phyloP scores from a whole-genome alignment of 2,329 filamentous ascomycete genomes.

The Chaetoscypha palmicola region DNA sequence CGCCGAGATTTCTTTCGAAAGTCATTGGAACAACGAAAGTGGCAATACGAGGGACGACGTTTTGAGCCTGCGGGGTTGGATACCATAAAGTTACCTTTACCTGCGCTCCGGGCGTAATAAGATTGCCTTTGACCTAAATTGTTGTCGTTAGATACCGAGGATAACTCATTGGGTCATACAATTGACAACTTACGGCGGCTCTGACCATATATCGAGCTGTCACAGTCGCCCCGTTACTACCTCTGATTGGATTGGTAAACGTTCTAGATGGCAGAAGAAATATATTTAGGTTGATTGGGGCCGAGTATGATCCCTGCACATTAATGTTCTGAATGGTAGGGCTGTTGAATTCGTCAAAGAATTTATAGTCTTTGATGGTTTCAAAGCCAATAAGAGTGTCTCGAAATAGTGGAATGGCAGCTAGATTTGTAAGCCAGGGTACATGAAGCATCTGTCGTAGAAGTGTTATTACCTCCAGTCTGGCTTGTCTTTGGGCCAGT shows the following conservation, averaged over 20 bases:
- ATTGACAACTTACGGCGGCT: conserved; percentile 12
- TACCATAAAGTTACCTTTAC: background rate
- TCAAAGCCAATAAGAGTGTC: conserved; percentile 7
- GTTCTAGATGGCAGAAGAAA: conserved; percentile 14
- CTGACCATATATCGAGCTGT: conserved; percentile 7
- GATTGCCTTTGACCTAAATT: background rate
- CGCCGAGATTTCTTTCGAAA: background rate
- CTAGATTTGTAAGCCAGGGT: background rate
- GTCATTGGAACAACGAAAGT: background rate
- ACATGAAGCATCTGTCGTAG: background rate
- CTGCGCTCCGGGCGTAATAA: background rate
- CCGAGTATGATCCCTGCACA: conserved; percentile 9
- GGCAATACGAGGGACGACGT: background rate
- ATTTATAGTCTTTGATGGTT: conserved; percentile 11
- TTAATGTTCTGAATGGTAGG: conserved; percentile 9
- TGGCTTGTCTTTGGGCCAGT: conserved; percentile 7
- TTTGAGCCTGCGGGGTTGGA: background rate
- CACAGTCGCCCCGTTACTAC: background rate
- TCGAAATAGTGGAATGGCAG: background rate
- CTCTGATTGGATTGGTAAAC: background rate
- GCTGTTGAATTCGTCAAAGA: conserved; percentile 10
- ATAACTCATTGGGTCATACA: background rate
- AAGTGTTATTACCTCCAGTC: conserved; percentile 4
- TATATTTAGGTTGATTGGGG: conserved; percentile 15
- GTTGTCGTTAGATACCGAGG: background rate